Base-by-base conservation (phyloP, 2,329 filamentous ascomycete genomes). In the Moelleriella libera region DNA sequence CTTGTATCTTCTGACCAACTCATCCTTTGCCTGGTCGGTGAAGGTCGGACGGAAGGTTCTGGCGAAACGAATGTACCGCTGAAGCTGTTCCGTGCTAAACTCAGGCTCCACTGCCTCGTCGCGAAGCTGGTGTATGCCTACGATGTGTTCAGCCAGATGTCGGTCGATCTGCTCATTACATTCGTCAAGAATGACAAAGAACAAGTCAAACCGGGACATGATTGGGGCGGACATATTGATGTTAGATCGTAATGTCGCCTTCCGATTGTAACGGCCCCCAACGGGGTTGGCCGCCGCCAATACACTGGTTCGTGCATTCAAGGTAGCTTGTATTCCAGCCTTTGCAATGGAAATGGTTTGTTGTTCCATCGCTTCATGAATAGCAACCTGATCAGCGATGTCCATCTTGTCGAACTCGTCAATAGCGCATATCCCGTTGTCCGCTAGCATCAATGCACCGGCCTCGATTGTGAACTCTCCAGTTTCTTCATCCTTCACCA, bases 351-450 rank as follows among this genome's bases (percentile, higher is more conserved):
- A 96, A 54, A 98, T 98, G 5, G 92, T 98, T 68, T 98, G 92
- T 71, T 98, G 92, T 77, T 98, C 92, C 92, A 98, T 98, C 50
- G 92, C 92, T 79, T 98, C 92, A 76, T 98, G 92, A 59, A 98
- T 98, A 54, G 92, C 92, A 48, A 98, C 92, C 68, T 98, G 92
- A 63, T 98, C 92, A 46, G 72, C 81, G 52, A 98, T 85, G 59
- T 98, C 92, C 92, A 98, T 98, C 71, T 98, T 98, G 78, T 98
- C 92, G 57, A 98, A 98, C 63, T 98, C 92, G 61, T 98, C 92
- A 62, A 98, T 98, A 50, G 88, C 89, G 65, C 92, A 98, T 57
- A 97, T 94, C 47, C 92, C 92, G 55, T 95, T 96, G 59, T 97
- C 83, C 28, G 92, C 92, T 51, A 98, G 72, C 92, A 98, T 97